A percentile compares a stretch with the other conserved stretches of the same genome.
phyloP scores from a whole-genome alignment of 2,329 filamentous ascomycete species.

The Boeremia exigua region DNA sequence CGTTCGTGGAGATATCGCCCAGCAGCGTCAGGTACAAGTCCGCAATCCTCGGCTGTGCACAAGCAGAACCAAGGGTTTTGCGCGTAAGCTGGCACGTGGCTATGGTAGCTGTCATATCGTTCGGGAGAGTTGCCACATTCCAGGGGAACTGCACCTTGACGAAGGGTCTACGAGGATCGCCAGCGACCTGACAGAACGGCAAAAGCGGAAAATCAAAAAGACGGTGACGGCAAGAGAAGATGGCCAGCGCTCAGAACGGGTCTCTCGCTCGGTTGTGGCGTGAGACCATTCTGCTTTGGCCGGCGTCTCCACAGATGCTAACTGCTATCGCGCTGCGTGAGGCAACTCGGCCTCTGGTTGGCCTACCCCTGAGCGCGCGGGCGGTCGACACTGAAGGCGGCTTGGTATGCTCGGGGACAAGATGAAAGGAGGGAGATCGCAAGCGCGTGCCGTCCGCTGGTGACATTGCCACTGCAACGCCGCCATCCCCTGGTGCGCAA shows the following conservation, averaged over 20 bases:
- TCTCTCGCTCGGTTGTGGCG: conserved; percentile 17
- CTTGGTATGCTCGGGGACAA: conserved; percentile 16
- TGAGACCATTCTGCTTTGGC: conserved; percentile 13
- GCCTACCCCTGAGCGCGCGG: conserved; percentile 18
- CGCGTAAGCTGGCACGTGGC: not conserved
- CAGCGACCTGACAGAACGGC: conserved; percentile 12
- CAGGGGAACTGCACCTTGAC: not conserved
- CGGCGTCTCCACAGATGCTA: conserved; percentile 12
- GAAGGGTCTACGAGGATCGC: conserved; percentile 16
- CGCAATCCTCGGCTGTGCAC: conserved; percentile 2
- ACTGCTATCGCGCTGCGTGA: conserved; percentile 11
- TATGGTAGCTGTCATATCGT: not conserved
- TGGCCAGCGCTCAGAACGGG: conserved; percentile 12
- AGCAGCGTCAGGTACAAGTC: not conserved
- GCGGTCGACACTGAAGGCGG: conserved; percentile 7
- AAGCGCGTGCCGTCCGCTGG: conserved; percentile 19
- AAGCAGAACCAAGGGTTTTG: not conserved
- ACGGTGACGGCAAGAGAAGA: conserved; percentile 15
- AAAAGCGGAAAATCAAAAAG: conserved; percentile 19
- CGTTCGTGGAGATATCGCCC: not conserved
- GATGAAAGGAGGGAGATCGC: conserved; percentile 32
- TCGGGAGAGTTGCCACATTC: conserved; percentile 16
- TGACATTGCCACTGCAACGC: conserved; percentile 24
- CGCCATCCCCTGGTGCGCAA: conserved; percentile 2
- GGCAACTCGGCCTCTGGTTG: conserved; percentile 13